These are phyloP conservation scores for Magnaporthales sp. DNA, from an alignment of 2,329 filamentous ascomycete species.

Conservation along the genomic window DNA sequence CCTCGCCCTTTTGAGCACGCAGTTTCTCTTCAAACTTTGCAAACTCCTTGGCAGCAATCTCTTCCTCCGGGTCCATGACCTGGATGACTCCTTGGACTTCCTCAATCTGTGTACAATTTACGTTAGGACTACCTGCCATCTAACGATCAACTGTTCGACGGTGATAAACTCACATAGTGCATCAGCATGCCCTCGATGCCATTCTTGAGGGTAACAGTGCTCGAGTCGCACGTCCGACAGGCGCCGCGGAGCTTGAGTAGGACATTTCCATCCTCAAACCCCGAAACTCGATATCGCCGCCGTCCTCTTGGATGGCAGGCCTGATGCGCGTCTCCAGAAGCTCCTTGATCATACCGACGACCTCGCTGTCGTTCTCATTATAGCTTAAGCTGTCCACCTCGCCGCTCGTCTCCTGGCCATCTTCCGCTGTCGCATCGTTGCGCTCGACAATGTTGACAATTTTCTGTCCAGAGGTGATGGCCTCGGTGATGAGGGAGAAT, in stretches of 20 bases:
- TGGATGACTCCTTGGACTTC: slow-evolving; percentile 91
- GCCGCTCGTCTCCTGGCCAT: slow-evolving; percentile 32
- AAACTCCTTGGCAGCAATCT: slow-evolving; percentile 79
- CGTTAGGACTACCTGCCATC: not conserved
- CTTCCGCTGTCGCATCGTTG: slow-evolving; percentile 19
- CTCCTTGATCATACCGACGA: slow-evolving; percentile 98
- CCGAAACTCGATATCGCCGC: slow-evolving; percentile 91
- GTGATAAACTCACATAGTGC: slow-evolving; percentile 64
- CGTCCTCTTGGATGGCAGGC: slow-evolving; percentile 94
- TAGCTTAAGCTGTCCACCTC: slow-evolving; percentile 69
- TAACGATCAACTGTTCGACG: not conserved
- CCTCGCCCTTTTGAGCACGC: slow-evolving; percentile 41
- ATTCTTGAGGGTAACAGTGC: slow-evolving; percentile 93
- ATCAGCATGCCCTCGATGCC: slow-evolving; percentile 98
- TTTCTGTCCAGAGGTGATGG: slow-evolving; percentile 72
- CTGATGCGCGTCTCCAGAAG: slow-evolving; percentile 89
- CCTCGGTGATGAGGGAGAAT: slow-evolving; percentile 90
- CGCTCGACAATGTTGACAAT: slow-evolving; percentile 64
- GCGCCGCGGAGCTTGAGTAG: slow-evolving; percentile 80
- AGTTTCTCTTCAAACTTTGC: slow-evolving; percentile 87
- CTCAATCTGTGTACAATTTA: slow-evolving; percentile 58
- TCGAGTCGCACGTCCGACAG: slow-evolving; percentile 92
- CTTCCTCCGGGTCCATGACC: slow-evolving; percentile 85
- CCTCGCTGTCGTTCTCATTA: slow-evolving; percentile 85
- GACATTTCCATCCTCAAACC: slow-evolving; percentile 82